These are phyloP conservation scores for Carallia pectinifolia DNA, from an alignment of 345 rosid genomes.

Conservation along the genomic window DNA sequence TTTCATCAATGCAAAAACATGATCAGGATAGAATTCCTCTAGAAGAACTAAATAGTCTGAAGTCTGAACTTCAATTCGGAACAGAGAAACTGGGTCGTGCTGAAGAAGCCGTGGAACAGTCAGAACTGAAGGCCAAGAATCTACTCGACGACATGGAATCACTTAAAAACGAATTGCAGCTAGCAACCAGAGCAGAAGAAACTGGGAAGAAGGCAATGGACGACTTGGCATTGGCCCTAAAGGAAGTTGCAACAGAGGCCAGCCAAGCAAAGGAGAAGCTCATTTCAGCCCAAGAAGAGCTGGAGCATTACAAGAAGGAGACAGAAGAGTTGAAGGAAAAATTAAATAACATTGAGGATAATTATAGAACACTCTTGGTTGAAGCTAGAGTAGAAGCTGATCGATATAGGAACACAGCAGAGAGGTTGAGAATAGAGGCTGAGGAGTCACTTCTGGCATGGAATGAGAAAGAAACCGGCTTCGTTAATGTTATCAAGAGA, in stretches of 20 bases:
- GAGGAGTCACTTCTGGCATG: constrained; percentile 75
- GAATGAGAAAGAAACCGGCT: constrained; percentile 73
- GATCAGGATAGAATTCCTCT: constrained; percentile 20
- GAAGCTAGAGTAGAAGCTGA: constrained; percentile 60
- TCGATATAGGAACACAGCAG: constrained; percentile 46
- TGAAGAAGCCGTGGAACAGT: constrained; percentile 36
- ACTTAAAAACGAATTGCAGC: constrained; percentile 48
- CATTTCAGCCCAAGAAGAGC: constrained; percentile 34
- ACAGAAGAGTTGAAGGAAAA: constrained; percentile 36
- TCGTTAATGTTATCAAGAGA: constrained; percentile 58
- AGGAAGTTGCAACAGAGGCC: constrained; percentile 70
- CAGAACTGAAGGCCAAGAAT: constrained; percentile 25
- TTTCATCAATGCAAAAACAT: constrained; percentile 12
- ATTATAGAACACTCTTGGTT: constrained; percentile 21
- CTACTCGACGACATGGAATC: constrained; percentile 35
- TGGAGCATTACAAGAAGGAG: constrained; percentile 37
- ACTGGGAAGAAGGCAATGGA: constrained; percentile 87
- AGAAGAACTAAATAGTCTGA: constrained; percentile 30
- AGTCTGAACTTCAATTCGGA: constrained; percentile 36
- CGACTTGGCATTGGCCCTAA: constrained; percentile 68
- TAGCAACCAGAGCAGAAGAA: constrained; percentile 58
- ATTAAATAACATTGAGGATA: constrained; percentile 34
- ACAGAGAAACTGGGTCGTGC: constrained; percentile 28
- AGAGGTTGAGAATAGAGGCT: constrained; percentile 67
- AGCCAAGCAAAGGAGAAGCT: constrained; percentile 55